Conservation (phyloP, 1,139 yeast genomes). For the Saccharomyces uvarum region DNA sequence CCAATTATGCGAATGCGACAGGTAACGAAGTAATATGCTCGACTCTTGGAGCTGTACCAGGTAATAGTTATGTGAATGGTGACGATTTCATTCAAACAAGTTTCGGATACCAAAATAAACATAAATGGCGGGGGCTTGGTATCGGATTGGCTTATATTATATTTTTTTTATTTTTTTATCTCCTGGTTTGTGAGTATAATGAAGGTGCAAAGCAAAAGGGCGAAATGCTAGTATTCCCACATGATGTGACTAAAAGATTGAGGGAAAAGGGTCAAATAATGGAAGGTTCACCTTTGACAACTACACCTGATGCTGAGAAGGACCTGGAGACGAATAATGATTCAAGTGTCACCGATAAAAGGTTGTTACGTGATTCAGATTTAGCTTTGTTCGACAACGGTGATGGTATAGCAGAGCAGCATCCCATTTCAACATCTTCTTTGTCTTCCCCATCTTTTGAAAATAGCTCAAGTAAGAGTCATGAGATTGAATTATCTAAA, state of each 20-base stretch:
- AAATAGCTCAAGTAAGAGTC: constrained; percentile 3
- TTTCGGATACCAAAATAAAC: constrained; percentile 40
- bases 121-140: constrained; percentile 71
- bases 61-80: constrained; percentile 34
- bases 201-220: constrained; percentile 67
- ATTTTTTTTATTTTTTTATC: constrained; percentile 49
- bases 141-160: constrained; percentile 48
- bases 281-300: constrained; percentile 2
- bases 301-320: constrained; percentile 15
- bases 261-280: constrained; percentile 23
- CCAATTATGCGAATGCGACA: constrained; percentile 35
- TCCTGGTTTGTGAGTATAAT: constrained; percentile 47
- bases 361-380: constrained; percentile 6
- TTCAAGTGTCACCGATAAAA: constrained; percentile 13
- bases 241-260: constrained; percentile 33
- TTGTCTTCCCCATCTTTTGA: background rate
- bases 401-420: background rate
- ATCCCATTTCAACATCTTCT: background rate
- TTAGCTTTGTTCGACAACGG: background rate
- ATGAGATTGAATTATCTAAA: constrained; percentile 5
- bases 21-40: constrained; percentile 39
- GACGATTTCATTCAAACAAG: constrained; percentile 32
- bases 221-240: constrained; percentile 56
- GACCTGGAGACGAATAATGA: constrained; percentile 11
- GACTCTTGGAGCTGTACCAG: constrained; percentile 35